A percentile compares a stretch with the other conserved stretches of the same genome.
Conservation (phyloP, 1,284 basidiomycete genomes). For the Naganishia cerealis region DNA sequence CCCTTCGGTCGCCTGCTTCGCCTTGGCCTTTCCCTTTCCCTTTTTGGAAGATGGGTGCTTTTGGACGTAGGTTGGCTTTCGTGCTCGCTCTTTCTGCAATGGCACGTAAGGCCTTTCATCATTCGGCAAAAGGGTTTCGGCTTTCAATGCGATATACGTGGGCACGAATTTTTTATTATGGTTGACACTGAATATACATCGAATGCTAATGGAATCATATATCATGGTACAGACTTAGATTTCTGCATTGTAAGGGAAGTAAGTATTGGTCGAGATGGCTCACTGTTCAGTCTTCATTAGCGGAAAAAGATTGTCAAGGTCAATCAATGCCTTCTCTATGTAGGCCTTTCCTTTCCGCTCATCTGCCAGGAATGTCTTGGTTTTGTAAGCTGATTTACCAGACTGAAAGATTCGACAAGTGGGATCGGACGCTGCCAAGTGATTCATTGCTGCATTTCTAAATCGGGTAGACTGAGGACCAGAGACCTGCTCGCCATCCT, state of each 20-base stretch:
- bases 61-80: conserved; percentile 41
- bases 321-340: conserved; percentile 30
- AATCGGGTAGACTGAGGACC: conserved; percentile 1
- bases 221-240: conserved; percentile 18
- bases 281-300: conserved; percentile 39
- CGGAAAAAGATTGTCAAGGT: conserved; percentile 40
- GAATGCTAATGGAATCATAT: conserved; percentile 38
- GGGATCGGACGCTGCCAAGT: neutral
- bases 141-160: conserved; percentile 36
- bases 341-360: conserved; percentile 38
- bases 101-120: conserved; percentile 29
- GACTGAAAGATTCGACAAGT: conserved; percentile 16
- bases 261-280: conserved; percentile 26
- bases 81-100: conserved; percentile 31
- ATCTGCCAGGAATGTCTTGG: conserved; percentile 26
- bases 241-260: neutral
- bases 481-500: conserved; percentile 31
- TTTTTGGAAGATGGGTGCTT: conserved; percentile 54
- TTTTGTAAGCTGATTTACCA: conserved; percentile 36
- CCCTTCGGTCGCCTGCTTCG: conserved; percentile 34
- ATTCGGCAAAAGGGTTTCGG: conserved; percentile 40
- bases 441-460: neutral
- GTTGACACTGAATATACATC: conserved; percentile 24
- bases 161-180: conserved; percentile 38
- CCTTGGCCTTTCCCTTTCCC: conserved; percentile 32